Percentiles rank a stretch among this genome's conserved stretches.
Evolutionary conservation across 768 basidiomycete species (phyloP).

Genomic region (Tylopilus cervinicoccineus): DNA sequence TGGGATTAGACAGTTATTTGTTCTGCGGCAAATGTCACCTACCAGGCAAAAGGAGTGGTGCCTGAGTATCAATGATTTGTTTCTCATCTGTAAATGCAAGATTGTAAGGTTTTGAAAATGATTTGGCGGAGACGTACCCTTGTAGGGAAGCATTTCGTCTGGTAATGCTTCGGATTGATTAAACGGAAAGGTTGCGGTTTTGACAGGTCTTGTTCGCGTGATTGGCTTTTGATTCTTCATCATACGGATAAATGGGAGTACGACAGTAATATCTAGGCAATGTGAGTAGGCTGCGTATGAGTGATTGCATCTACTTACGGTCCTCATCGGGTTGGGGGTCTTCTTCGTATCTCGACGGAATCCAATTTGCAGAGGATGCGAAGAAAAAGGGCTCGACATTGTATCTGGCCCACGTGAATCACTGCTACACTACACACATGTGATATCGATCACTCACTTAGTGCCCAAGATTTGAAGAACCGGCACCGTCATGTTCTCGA

Average conservation of each 20-base stretch:
- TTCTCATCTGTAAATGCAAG: constrained; percentile 12
- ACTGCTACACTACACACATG: background rate
- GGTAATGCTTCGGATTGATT: background rate
- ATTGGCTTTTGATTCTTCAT: constrained; percentile 31
- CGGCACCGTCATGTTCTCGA: constrained; percentile 47
- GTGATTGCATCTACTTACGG: constrained; percentile 43
- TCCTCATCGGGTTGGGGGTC: constrained; percentile 40
- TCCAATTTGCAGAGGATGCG: constrained; percentile 61
- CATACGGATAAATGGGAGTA: constrained; percentile 48
- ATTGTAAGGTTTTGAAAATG: background rate
- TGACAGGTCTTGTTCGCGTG: constrained; percentile 7
- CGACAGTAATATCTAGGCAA: constrained; percentile 52
- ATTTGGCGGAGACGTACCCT: constrained; percentile 8
- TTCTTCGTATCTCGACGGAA: constrained; percentile 62
- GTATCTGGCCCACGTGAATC: constrained; percentile 33
- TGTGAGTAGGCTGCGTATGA: constrained; percentile 4
- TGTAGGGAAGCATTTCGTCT: constrained; percentile 9
- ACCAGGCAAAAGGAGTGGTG: constrained; percentile 40
- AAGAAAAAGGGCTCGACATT: constrained; percentile 65
- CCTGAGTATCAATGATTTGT: constrained; percentile 49
- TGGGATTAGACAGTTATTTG: background rate
- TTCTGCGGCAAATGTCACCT: background rate
- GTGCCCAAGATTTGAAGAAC: constrained; percentile 56
- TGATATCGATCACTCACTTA: constrained; percentile 34
- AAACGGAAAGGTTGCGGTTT: constrained; percentile 3